Conservation (phyloP, 192 early-diverging fungal species). For the Gigaspora rosea region DNA sequence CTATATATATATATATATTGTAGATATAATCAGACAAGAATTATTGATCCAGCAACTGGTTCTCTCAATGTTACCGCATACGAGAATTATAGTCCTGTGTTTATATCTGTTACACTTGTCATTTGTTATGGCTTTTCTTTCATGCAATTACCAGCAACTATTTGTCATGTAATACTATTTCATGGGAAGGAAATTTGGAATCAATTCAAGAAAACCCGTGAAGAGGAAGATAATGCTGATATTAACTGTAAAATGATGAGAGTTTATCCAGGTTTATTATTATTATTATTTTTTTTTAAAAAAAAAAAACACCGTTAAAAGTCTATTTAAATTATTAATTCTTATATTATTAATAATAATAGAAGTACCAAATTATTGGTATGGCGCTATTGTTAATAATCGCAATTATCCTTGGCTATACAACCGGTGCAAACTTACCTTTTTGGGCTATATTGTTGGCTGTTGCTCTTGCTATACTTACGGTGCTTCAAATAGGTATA, state of each 20-base stretch:
- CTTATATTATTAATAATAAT: not conserved
- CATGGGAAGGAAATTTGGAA: no score
- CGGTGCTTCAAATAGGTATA: conserved; percentile 52
- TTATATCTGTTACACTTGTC: no score
- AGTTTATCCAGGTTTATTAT: conserved; percentile 5
- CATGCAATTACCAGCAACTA: conserved; percentile 31
- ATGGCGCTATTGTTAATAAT: conserved; percentile 39
- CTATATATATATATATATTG: no score
- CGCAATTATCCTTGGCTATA: conserved; percentile 41
- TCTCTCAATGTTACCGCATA: no score
- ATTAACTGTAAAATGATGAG: conserved; percentile 29
- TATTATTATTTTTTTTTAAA: not conserved
- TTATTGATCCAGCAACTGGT: no score
- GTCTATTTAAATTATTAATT: no score
- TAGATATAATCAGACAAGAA: conserved; percentile 30
- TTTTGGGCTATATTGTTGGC: conserved; percentile 53
- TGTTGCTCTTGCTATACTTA: conserved; percentile 39
- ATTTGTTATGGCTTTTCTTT: conserved; percentile 46
- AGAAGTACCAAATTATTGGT: conserved; percentile 57
- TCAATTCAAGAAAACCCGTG: no score
- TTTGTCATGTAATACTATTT: no score
- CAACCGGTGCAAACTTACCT: conserved; percentile 44
- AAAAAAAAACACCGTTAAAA: no score
- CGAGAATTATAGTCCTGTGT: no score
- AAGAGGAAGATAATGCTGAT: not conserved